Percentiles rank a stretch among this genome's conserved stretches.
phyloP scores from a whole-genome alignment of 768 basidiomycete genomes.

The Termitomyces sp. region DNA sequence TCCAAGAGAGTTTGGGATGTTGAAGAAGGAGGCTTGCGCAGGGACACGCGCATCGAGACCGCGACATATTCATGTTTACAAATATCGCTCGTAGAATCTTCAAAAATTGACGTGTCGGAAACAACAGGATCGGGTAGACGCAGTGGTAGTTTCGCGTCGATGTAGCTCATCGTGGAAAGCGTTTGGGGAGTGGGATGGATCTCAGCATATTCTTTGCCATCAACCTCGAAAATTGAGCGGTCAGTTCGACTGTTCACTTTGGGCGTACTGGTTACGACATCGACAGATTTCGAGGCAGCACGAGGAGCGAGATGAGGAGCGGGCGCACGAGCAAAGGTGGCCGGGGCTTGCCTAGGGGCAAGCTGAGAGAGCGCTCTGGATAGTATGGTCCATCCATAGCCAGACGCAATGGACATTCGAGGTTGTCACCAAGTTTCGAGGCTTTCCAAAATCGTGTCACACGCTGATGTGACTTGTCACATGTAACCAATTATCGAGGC shows the following conservation, averaged over 20 bases:
- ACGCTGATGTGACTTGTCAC: slow-evolving; percentile 2
- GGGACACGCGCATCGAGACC: background rate
- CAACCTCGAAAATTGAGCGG: slow-evolving; percentile 24
- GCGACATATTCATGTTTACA: slow-evolving; percentile 18
- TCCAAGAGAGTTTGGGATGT: slow-evolving; percentile 14
- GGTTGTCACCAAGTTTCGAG: background rate
- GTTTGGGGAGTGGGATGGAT: slow-evolving; percentile 10
- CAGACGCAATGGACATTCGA: slow-evolving; percentile 29
- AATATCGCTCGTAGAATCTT: slow-evolving; percentile 22
- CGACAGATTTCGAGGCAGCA: slow-evolving; percentile 1
- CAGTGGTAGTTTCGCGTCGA: slow-evolving; percentile 24
- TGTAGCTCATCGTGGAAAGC: slow-evolving; percentile 19
- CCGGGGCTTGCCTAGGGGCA: slow-evolving; percentile 7
- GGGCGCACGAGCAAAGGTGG: no score
- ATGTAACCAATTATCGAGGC: background rate
- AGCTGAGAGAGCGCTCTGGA: slow-evolving; percentile 7
- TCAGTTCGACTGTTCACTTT: background rate
- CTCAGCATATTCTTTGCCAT: slow-evolving; percentile 22
- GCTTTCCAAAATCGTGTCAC: slow-evolving; percentile 10
- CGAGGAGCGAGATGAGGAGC: slow-evolving; percentile 3
- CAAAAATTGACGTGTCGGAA: slow-evolving; percentile 25
- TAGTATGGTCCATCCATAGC: slow-evolving; percentile 14
- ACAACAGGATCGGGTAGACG: slow-evolving; percentile 21
- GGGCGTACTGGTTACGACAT: background rate
- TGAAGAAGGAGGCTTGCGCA: slow-evolving; percentile 2